These are phyloP conservation scores for Pontederia paniculata DNA, from an alignment of 176 grass and related monocot species.

Conservation along the genomic window DNA sequence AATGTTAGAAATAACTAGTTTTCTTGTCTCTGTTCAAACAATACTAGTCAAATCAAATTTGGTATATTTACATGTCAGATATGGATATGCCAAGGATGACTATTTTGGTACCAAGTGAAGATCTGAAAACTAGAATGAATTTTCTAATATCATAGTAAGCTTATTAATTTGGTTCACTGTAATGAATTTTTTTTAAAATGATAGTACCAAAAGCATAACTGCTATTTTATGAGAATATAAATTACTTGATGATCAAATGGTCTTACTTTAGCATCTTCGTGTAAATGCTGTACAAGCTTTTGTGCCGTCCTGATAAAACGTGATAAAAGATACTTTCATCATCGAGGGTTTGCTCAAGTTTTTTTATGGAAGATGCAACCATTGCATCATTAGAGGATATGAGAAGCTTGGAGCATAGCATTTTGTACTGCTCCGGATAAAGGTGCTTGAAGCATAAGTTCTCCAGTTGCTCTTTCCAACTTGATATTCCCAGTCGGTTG, in stretches of 20 bases:
- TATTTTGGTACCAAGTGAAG: background rate
- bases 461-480: constrained; percentile 88
- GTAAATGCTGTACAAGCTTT: constrained; percentile 80
- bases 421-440: constrained; percentile 59
- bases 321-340: constrained; percentile 53
- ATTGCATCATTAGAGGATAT: constrained; percentile 59
- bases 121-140: too few species aligned
- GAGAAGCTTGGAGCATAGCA: constrained; percentile 51
- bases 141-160: too few species aligned
- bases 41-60: background rate
- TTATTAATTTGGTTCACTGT: too few species aligned
- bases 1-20: too few species aligned
- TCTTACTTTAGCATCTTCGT: constrained; percentile 84
- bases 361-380: constrained; percentile 44
- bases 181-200: too few species aligned
- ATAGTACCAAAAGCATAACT: too few species aligned
- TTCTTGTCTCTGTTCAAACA: too few species aligned
- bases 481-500: constrained; percentile 66
- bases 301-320: constrained; percentile 69
- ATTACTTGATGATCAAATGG: background rate
- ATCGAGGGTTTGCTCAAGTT: constrained; percentile 53
- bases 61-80: background rate
- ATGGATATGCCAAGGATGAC: constrained; percentile 7
- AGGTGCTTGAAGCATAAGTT: constrained; percentile 83
- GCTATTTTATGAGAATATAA: background rate